Evolutionary conservation across 805 yeast species (phyloP).

Genomic region (Metschnikowia vanudenii): DNA sequence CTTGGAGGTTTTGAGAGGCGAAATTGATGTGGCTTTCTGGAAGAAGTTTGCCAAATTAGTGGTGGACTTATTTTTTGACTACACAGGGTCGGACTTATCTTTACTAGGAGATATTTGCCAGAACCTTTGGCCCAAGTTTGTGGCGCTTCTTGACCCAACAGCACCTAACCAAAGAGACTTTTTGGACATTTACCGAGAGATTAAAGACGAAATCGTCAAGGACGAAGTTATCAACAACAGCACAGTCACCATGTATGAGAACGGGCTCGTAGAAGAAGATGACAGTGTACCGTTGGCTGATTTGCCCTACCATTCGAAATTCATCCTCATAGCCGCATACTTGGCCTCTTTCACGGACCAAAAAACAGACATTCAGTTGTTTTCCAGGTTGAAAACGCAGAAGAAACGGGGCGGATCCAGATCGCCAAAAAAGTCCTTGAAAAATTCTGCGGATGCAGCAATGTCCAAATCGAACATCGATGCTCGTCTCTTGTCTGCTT

Average conservation of each 20-base stretch:
- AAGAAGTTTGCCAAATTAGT: constrained; percentile 43
- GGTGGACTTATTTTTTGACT: constrained; percentile 44
- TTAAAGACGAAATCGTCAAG: constrained; percentile 26
- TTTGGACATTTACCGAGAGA: constrained; percentile 34
- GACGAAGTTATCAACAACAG: constrained; percentile 34
- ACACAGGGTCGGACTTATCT: constrained; percentile 44
- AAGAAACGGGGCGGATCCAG: constrained; percentile 28
- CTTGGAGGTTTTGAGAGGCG: constrained; percentile 6
- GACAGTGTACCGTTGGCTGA: constrained; percentile 31
- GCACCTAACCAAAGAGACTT: constrained; percentile 28
- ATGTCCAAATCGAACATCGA: constrained; percentile 48
- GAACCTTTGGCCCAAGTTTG: constrained; percentile 36
- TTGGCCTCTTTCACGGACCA: constrained; percentile 77
- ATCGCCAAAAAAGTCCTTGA: constrained; percentile 27
- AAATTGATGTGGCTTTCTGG: constrained; percentile 31
- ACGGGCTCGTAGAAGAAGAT: constrained; percentile 20
- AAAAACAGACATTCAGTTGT: constrained; percentile 63
- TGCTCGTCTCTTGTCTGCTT: constrained; percentile 65
- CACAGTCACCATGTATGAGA: constrained; percentile 26
- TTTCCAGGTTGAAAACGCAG: constrained; percentile 53
- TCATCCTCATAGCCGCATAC: constrained; percentile 75
- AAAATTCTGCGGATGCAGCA: constrained; percentile 20
- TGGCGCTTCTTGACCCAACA: constrained; percentile 26
- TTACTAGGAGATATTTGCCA: constrained; percentile 32
- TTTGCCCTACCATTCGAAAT: constrained; percentile 62